Evolutionary conservation across 208 protist species (phyloP).

Genomic region (Trypanosoma caninum): DNA sequence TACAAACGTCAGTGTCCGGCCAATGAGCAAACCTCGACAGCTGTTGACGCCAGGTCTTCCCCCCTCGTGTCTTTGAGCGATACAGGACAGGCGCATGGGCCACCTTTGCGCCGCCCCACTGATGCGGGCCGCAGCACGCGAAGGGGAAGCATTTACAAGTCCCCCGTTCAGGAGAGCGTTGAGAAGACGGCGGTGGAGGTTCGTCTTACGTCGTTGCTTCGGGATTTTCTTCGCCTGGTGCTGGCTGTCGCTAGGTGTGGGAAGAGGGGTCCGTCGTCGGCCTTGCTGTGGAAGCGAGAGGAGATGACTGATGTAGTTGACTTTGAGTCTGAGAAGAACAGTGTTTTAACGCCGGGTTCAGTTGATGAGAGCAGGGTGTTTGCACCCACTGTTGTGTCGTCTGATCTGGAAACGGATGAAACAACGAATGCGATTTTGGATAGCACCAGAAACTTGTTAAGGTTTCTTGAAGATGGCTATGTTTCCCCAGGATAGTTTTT

Average conservation of each 20-base stretch:
- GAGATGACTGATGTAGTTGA: neutral
- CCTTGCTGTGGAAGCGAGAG: no score
- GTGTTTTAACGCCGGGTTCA: neutral
- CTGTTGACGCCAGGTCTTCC: neutral
- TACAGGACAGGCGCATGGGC: neutral
- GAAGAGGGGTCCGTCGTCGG: neutral
- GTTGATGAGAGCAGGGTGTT: neutral
- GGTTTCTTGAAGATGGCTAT: slow-evolving; percentile 8
- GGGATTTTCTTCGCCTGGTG: neutral
- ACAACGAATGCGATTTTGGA: neutral
- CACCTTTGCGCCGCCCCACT: neutral
- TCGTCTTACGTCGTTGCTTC: slow-evolving; percentile 7
- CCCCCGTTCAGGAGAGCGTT: neutral
- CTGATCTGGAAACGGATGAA: no score
- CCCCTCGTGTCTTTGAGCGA: neutral
- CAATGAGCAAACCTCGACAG: neutral
- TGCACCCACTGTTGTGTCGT: no score
- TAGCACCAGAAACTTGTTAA: slow-evolving; percentile 8
- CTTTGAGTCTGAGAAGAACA: neutral
- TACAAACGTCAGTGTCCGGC: slow-evolving; percentile 7
- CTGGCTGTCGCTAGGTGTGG: neutral
- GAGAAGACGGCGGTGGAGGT: neutral
- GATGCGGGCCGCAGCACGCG: neutral
- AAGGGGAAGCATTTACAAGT: neutral
- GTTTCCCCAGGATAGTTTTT: neutral